Percentiles rank a stretch among this genome's conserved stretches.
These are phyloP conservation scores for Didymella glomerata DNA, from an alignment of 2,329 filamentous ascomycete species.

Conservation along the genomic window DNA sequence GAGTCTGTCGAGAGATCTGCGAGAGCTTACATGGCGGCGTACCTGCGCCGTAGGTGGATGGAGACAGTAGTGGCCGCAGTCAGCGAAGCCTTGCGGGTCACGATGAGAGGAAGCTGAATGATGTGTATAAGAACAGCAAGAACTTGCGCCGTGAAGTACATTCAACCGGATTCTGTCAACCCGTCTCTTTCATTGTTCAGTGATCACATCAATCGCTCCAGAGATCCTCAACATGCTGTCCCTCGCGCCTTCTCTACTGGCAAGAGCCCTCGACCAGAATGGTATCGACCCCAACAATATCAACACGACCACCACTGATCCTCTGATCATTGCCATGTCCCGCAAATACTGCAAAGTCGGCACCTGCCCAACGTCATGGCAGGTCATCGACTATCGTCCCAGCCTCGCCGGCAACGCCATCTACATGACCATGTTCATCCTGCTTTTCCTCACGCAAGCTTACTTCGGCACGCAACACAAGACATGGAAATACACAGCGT, in stretches of 20 bases:
- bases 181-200: background rate
- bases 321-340: background rate
- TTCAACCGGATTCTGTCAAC: background rate
- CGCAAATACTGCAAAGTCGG: background rate
- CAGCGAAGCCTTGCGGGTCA: background rate
- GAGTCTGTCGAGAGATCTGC: background rate
- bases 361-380: background rate
- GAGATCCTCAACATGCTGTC: background rate
- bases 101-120: background rate
- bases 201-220: background rate
- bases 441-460: background rate
- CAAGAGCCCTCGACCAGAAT: background rate
- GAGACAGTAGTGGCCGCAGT: background rate
- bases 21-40: background rate
- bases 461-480: background rate
- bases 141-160: background rate
- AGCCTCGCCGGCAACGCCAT: background rate
- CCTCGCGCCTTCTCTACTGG: background rate
- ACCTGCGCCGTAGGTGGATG: background rate
- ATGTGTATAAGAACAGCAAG: background rate
- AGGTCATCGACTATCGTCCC: background rate
- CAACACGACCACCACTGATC: background rate
- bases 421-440: background rate
- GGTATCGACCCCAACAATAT: background rate
- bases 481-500: background rate